Base-by-base conservation (phyloP, 2,329 filamentous ascomycete genomes). In the Aotearoamyces nothofagi region DNA sequence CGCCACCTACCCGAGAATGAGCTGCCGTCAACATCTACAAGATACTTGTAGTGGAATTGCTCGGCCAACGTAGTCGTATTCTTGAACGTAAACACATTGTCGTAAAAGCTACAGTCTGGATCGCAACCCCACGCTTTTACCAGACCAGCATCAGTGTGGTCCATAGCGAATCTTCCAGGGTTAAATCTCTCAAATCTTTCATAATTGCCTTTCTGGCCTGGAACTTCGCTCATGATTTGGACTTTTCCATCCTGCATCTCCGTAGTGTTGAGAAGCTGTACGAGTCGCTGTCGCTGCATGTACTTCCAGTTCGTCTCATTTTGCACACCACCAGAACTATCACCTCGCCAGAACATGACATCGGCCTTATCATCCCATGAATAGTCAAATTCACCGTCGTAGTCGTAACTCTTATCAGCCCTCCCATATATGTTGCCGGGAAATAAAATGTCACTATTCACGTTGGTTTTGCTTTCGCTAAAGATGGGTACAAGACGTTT, bases 1-100 rank as follows among this genome's bases (percentile, higher is more conserved):
- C 73, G 61, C 43, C 75, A 81, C 5, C 76, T 66, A 1, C 74
- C 76, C 15, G 68, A 76, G 44, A 78, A 78, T 2, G 64, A 70
- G 53, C 78, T 74, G 16, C 80, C 81, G 49, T 87, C 81, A 32
- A 87, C 66, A 46, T 90, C 81, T 0, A 77, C 69, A 2, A 87
- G 58, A 44, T 69, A 80, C 47, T 83, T 86, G 53, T 61, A 15
- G 47, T 51, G 39, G 45, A 72, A 75, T 49, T 75, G 69, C 31
- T 67, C 48, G 3, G 53, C 46, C 38, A 73, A 61, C 55, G 39
- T 68, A 55, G 63, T 65, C 65, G 41, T 52, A 30, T 59, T 62
- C 38, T 69, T 69, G 46, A 55, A 57, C 3, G 46, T 35, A 28
- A 54, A 49, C 16, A 58, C 54, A n/a, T 58, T 39, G 39, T 67